Conservation (phyloP, 352 stramenopile genomes). For the Globisporangium spiculum region DNA sequence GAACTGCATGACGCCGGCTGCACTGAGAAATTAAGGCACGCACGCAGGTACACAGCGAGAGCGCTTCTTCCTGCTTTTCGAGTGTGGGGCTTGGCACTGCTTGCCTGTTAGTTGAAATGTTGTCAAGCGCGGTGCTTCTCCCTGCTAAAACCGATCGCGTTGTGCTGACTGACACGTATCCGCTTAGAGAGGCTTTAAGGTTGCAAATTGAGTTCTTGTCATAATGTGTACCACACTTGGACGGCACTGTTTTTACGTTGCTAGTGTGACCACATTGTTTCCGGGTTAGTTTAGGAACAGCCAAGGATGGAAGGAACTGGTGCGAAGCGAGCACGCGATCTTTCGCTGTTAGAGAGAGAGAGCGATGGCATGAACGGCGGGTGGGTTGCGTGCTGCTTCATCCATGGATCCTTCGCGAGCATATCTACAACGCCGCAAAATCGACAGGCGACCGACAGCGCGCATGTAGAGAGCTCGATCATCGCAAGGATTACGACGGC, state of each 20-base stretch:
- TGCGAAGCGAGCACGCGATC: too few species aligned
- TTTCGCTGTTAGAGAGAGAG: too few species aligned
- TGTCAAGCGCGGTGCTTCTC: not conserved
- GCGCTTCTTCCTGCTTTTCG: too few species aligned
- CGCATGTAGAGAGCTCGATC: not conserved
- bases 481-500: not conserved
- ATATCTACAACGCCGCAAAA: not conserved
- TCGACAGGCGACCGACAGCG: not conserved
- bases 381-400: not conserved
- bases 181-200: not conserved
- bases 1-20: slow-evolving; percentile 69
- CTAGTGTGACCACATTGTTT: too few species aligned
- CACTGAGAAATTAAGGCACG: not conserved
- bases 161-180: not conserved
- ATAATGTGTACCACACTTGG: too few species aligned
- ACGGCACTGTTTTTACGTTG: too few species aligned
- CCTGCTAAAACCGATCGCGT: not conserved
- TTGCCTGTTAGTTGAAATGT: not conserved
- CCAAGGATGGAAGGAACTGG: too few species aligned
- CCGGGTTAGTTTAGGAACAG: too few species aligned
- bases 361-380: not conserved
- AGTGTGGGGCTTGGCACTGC: not conserved
- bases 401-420: not conserved
- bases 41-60: not conserved
- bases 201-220: not conserved